These are phyloP conservation scores for Amyloporia xantha DNA, from an alignment of 768 basidiomycete species.

Conservation along the genomic window DNA sequence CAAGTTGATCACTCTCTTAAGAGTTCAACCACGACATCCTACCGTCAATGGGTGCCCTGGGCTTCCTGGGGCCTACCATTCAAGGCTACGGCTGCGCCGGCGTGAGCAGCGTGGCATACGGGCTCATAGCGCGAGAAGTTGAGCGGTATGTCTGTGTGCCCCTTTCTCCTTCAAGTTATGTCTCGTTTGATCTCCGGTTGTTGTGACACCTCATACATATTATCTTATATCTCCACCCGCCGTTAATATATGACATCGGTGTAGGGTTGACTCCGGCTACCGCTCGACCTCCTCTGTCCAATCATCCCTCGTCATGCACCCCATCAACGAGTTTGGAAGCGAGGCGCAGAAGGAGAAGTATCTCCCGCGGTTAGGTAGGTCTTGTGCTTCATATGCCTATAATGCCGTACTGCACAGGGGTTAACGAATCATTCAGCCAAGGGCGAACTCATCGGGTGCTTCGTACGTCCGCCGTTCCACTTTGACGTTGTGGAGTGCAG, in stretches of 20 bases:
- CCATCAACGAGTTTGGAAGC: constrained; percentile 81
- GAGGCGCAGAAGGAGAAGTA: constrained; percentile 89
- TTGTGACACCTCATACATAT: too few species aligned
- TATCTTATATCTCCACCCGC: too few species aligned
- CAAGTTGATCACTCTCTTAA: constrained; percentile 19
- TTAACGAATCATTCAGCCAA: too few species aligned
- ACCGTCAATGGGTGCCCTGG: constrained; percentile 88
- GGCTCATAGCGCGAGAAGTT: constrained; percentile 88
- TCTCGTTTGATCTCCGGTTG: neutral
- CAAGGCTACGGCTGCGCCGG: constrained; percentile 93
- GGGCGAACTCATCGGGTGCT: constrained; percentile 87
- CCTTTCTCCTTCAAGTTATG: neutral
- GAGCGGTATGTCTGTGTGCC: constrained; percentile 55
- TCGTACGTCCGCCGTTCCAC: constrained; percentile 59
- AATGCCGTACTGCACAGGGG: too few species aligned
- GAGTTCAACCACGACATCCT: constrained; percentile 75
- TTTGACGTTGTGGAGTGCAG: neutral
- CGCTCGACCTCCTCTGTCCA: constrained; percentile 94
- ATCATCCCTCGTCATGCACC: constrained; percentile 95
- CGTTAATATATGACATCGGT: too few species aligned
- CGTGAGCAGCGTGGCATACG: constrained; percentile 86
- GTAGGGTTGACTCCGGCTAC: constrained; percentile 92
- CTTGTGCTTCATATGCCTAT: too few species aligned
- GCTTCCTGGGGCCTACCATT: constrained; percentile 89
- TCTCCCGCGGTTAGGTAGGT: constrained; percentile 74